Evolutionary conservation across 148 eudicot species (phyloP), one percentile per base, ranked within the genome.

Genomic region (Tetragonia tetragonoides): DNA sequence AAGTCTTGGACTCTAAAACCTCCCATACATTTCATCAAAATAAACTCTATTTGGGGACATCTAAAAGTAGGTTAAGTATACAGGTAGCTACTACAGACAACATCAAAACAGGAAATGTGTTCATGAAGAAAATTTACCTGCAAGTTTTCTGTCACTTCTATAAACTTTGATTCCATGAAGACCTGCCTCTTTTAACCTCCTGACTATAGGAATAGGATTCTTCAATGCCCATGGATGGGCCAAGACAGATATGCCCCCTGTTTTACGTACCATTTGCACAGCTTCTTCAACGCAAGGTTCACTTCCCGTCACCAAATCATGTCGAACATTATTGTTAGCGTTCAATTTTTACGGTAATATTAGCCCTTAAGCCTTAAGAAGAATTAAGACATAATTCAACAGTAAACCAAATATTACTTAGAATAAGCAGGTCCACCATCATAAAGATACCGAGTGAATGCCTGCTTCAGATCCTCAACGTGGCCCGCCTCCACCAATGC

Each of bases 211-310:
- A 66, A 73, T 72, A 39, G 94, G 89, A 85, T 88, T 86, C 83
- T 95, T 95, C 77, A 92, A 82, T 11, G 97, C 91, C 98, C 98
- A 95, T 49, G 98, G 98, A 88, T 95, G 98, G 73, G 98, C 98
- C 82, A 95, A 79, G 24, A 95, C 97, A 10, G 98, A 83, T 69
- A 95, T 82, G 16, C 98, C 98, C 65, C 97, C 98, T 0, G 98
- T 95, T 80, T 89, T 89, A 77, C 89, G 44, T 54, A 95, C 86
- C 71, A 92, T 78, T 40, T 81, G 68, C 77, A 95, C 93, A 28
- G 98, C 91, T 78, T 91, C 93, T 90, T 92, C 98, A 23, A 88
- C 90, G 72, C 76, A 72, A 63, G 98, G 98, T 83, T 95, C 98
- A 80, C 89, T 91, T 82, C 98, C 98, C 81, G 79, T 16, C 74